Evolutionary conservation across 2,329 filamentous ascomycete species (phyloP), one percentile per base, ranked within the genome.

Genomic region (Microcyclospora tardicrescens): DNA sequence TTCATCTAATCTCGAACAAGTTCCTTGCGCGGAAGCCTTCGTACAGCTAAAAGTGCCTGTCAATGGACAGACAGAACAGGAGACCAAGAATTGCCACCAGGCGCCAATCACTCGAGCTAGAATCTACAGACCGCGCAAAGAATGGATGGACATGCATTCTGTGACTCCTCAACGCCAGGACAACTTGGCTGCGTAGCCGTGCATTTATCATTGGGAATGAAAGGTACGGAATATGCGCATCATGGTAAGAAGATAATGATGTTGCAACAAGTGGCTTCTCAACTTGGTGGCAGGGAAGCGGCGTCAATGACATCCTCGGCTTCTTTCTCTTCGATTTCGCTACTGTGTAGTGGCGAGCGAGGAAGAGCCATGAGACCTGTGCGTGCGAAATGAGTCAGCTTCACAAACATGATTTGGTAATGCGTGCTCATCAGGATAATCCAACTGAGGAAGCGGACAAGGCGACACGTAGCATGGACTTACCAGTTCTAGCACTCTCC

Each of bases 301-400:
- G 81, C 83, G 63, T 98, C 91, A 38, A 98, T 89, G 60, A 95
- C 77, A 51, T 98, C 91, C 52, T 91, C 83, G 6, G 89, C 85
- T 42, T 96, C 89, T 70, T 91, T 94, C 49, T 80, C 71, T 10
- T 78, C 60, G 43, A 85, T 75, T 47, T 89, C 84, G 38, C 73
- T 74, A 42, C 77, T 81, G 45, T 83, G 77, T 34, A 98, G 75
- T 30, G 91, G 91, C 28, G 91, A 94, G 50, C 91, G 81, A 41
- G 91, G 91, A 49, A 98, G 72, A 35, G 91, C 91, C 89, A 96
- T 98, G 42, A 98, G 73, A 61, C 91, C 66, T 69, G 57, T 8
- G n/a, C 40, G 33, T n/a, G 39, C n/a, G 15, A 10, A 16, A 11
- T 8, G 14, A 13, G 37, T 57, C 35, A 55, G 39, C 38, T 24